phyloP scores from a whole-genome alignment of 805 yeast species.

The Cyberlindnera bimundalis region DNA sequence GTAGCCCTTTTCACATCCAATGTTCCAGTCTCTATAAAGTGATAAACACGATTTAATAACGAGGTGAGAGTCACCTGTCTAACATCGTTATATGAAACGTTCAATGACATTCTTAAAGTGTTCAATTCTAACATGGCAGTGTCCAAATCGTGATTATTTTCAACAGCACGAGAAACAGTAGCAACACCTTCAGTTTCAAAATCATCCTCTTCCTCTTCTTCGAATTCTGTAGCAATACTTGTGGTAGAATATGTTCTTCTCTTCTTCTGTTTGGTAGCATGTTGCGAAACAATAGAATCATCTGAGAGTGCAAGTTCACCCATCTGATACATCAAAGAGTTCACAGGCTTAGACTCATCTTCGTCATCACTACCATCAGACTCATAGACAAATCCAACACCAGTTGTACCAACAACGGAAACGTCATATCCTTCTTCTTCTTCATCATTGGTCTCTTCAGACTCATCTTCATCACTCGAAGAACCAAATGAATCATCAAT shows the following conservation, averaged over 20 bases:
- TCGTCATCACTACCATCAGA: constrained; percentile 32
- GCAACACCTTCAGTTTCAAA: constrained; percentile 90
- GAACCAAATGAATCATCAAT: constrained; percentile 9
- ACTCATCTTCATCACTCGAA: constrained; percentile 27
- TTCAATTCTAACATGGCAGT: constrained; percentile 90
- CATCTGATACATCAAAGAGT: constrained; percentile 42
- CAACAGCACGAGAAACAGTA: constrained; percentile 87
- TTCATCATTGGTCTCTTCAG: constrained; percentile 6
- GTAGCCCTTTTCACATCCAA: constrained; percentile 74
- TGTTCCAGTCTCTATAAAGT: constrained; percentile 74
- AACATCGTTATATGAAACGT: constrained; percentile 91
- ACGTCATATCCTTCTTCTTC: constrained; percentile 17
- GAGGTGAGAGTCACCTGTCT: constrained; percentile 78
- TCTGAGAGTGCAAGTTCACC: constrained; percentile 51
- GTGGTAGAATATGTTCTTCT: constrained; percentile 40
- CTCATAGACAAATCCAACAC: constrained; percentile 36
- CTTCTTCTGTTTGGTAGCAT: constrained; percentile 38
- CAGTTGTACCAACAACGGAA: constrained; percentile 26
- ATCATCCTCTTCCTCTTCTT: constrained; percentile 73
- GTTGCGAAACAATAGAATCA: constrained; percentile 53
- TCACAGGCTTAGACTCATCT: constrained; percentile 28
- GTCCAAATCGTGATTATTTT: constrained; percentile 87
- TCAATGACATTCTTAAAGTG: constrained; percentile 96
- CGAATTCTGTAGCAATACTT: constrained; percentile 45
- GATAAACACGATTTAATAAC: constrained; percentile 62